Evolutionary conservation across 306 rosid genomes (phyloP).

Genomic region (Trichosanthes cucumerina): DNA sequence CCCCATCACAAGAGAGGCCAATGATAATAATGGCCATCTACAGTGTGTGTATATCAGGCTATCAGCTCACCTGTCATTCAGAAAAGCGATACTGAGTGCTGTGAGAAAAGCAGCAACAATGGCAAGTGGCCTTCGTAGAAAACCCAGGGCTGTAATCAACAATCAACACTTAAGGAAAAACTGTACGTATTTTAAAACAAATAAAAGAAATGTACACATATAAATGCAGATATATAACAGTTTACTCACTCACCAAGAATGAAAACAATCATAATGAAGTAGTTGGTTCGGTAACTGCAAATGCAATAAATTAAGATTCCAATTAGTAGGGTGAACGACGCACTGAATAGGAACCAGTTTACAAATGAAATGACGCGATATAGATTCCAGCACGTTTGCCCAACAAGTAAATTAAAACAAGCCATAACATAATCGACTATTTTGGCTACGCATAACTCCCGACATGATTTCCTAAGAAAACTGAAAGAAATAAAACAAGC

Average conservation of each 20-base stretch:
- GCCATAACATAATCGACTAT: neutral
- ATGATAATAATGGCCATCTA: neutral
- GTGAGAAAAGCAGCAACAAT: slow-evolving; percentile 73
- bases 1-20: neutral
- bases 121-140: slow-evolving; percentile 74
- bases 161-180: neutral
- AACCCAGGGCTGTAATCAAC: slow-evolving; percentile 66
- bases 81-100: slow-evolving; percentile 79
- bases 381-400: neutral
- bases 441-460: neutral
- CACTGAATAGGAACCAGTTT: neutral
- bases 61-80: slow-evolving; percentile 72
- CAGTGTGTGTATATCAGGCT: neutral
- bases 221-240: neutral
- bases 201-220: neutral
- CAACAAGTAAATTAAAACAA: neutral
- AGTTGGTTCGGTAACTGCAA: slow-evolving; percentile 91
- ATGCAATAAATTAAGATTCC: slow-evolving; percentile 2
- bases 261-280: slow-evolving; percentile 69
- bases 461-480: neutral
- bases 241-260: slow-evolving; percentile 61
- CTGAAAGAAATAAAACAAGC: neutral
- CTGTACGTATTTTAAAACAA: neutral
- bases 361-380: neutral
- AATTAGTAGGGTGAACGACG: neutral